Conservation (phyloP, 2,329 filamentous ascomycete species). For the Colletotrichum shisoi region DNA sequence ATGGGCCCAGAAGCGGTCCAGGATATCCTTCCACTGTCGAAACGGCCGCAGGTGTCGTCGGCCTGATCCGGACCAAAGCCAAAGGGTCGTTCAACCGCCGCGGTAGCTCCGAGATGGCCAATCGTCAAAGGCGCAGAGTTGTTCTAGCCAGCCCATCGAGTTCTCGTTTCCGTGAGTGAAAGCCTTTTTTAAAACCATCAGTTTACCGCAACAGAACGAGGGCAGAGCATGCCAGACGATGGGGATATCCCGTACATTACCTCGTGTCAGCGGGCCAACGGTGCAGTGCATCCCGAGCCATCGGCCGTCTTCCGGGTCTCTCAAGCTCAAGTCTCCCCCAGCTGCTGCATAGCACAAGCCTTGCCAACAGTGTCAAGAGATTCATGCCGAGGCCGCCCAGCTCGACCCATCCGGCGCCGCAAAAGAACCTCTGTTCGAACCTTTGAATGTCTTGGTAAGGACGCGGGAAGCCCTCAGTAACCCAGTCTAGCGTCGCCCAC, state of each 20-base stretch:
- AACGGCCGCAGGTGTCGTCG: not conserved
- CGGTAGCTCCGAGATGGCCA: not conserved
- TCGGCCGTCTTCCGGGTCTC: slow-evolving; percentile 11
- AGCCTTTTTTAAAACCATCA: not conserved
- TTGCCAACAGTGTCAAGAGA: slow-evolving; percentile 31
- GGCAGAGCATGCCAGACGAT: not conserved
- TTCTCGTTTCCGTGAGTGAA: not conserved
- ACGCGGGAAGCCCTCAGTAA: not conserved
- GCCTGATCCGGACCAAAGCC: not conserved
- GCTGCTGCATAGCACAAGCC: slow-evolving; percentile 10
- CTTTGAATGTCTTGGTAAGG: slow-evolving; percentile 27
- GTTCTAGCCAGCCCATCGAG: not conserved
- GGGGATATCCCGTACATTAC: too few species aligned
- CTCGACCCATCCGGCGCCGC: slow-evolving; percentile 1
- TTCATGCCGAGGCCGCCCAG: slow-evolving; percentile 27
- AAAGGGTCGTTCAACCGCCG: not conserved
- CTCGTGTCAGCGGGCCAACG: not conserved
- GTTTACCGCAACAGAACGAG: not conserved
- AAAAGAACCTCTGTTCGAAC: slow-evolving; percentile 24
- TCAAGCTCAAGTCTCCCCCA: not conserved
- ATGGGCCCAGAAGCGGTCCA: not conserved
- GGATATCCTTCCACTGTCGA: too few species aligned
- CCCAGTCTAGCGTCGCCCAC: not conserved
- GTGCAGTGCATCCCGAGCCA: not conserved
- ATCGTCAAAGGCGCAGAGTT: not conserved